Evolutionary conservation across 441 rosid genomes (phyloP), one percentile per base, ranked within the genome.

Genomic region (Capsella rubella): DNA sequence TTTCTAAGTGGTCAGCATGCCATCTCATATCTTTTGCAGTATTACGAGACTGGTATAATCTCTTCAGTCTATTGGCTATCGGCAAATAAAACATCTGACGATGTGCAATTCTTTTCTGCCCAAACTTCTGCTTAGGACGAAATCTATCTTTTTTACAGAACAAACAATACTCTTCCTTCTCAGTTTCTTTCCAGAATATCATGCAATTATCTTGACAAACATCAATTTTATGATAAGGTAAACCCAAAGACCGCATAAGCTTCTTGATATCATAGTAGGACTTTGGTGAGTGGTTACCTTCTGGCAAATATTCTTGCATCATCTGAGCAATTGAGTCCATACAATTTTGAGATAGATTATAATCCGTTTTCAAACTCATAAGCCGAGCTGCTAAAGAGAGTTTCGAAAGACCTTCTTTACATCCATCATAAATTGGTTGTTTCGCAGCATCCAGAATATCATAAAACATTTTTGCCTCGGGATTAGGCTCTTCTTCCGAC

Each of bases 201-300:
- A 62, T 27, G 37, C 39, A 62, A 28, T 64, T 47, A 6, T 64
- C 31, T 15, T 16, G 15, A 64, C 56, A 31, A 21, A 46, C 56
- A 1, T 64, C 39, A 15, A 64, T 31, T 2, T 45, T 64, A 1
- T 46, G 28, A 46, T 80, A 89, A 34, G 87, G 31, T n/a, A 69
- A 18, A 75, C 86, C 89, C 66, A 87, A 83, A 82, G 46, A 16
- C 28, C 46, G 27, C 32, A 15, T 60, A 39, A 62, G 37, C 53
- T 62, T 62, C n/a, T 45, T 62, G 10, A 13, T 32, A 2, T 32
- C 43, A 34, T 56, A 56, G 14, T 56, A 56, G 0, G 21, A 55
- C 5, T 14, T 55, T 2, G 21, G 18, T 29, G 60, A 31, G 5
- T 31, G 31, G 21, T 58, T 21, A 64, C 29, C 42, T 47, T 21